phyloP scores from a whole-genome alignment of 2,329 filamentous ascomycete species.

The Botrytis aclada region DNA sequence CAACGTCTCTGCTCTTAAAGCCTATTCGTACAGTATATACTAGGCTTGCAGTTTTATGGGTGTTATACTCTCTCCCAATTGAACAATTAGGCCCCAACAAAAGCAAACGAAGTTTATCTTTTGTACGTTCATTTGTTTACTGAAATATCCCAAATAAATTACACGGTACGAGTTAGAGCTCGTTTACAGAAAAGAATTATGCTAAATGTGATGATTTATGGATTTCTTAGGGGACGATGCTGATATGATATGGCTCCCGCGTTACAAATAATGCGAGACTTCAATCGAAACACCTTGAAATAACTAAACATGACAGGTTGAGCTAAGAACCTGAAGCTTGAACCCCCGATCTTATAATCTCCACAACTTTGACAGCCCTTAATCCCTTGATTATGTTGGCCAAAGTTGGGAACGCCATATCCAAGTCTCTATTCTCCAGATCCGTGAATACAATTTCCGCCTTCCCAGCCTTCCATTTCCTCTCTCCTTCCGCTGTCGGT shows the following conservation, averaged over 20 bases:
- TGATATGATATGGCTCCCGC: too few relatives aligned
- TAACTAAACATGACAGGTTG: neutral
- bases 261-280: too few relatives aligned
- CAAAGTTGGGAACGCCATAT: conserved; percentile 25
- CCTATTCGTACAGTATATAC: too few relatives aligned
- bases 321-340: neutral
- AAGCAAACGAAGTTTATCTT: neutral
- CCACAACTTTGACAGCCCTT: conserved; percentile 21
- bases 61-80: too few relatives aligned
- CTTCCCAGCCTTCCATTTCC: conserved; percentile 22
- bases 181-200: neutral
- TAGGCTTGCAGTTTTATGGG: too few relatives aligned
- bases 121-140: neutral
- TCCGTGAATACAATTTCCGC: conserved; percentile 24
- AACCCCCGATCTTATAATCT: conserved; percentile 15
- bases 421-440: conserved; percentile 21
- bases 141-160: neutral
- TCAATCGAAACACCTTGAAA: neutral
- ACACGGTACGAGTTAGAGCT: neutral
- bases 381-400: conserved; percentile 25
- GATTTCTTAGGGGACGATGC: too few relatives aligned
- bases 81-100: too few relatives aligned
- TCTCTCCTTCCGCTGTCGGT: conserved; percentile 13
- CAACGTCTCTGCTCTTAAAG: too few relatives aligned
- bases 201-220: neutral